These are phyloP conservation scores for Hypocreales sp. DNA, from an alignment of 2,329 filamentous ascomycete genomes.

Conservation along the genomic window DNA sequence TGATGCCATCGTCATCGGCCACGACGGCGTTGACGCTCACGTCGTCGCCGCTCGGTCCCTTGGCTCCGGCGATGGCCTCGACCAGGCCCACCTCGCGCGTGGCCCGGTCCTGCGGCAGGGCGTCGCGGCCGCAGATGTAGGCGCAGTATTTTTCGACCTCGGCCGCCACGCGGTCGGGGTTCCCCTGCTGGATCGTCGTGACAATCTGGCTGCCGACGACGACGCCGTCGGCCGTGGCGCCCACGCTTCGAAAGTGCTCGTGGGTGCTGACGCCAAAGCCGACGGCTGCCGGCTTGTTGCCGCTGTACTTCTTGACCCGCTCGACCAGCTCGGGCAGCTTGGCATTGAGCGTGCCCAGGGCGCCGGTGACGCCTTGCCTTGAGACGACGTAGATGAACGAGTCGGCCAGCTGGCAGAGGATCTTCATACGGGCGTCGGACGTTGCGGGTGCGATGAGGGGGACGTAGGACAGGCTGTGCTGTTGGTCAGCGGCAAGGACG, in stretches of 20 bases:
- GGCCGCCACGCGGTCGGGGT: slow-evolving; percentile 29
- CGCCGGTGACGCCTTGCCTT: slow-evolving; percentile 90
- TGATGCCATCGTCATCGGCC: slow-evolving; percentile 53
- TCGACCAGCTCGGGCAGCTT: slow-evolving; percentile 68
- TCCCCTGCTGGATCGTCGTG: slow-evolving; percentile 43
- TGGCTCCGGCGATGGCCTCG: slow-evolving; percentile 46
- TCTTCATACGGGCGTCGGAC: slow-evolving; percentile 82
- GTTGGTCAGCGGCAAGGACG: too few relatives aligned
- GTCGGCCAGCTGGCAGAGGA: slow-evolving; percentile 91
- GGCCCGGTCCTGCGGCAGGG: slow-evolving; percentile 16
- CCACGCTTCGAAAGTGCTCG: slow-evolving; percentile 82
- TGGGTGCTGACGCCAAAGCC: slow-evolving; percentile 93
- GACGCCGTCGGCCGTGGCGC: slow-evolving; percentile 76
- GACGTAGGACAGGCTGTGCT: slow-evolving; percentile 78
- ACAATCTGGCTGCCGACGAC: slow-evolving; percentile 96
- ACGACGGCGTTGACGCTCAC: slow-evolving; percentile 44
- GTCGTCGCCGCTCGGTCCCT: slow-evolving; percentile 16
- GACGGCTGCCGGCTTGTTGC: slow-evolving; percentile 77
- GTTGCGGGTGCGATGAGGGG: slow-evolving; percentile 93
- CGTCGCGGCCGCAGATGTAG: slow-evolving; percentile 38
- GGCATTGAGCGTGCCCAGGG: slow-evolving; percentile 65
- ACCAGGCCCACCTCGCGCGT: slow-evolving; percentile 55
- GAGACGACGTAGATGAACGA: slow-evolving; percentile 99
- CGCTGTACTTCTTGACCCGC: slow-evolving; percentile 83
- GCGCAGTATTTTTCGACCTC: slow-evolving; percentile 79